Conservation (phyloP, 169 alveolate species). For the Plasmodium sp. region DNA sequence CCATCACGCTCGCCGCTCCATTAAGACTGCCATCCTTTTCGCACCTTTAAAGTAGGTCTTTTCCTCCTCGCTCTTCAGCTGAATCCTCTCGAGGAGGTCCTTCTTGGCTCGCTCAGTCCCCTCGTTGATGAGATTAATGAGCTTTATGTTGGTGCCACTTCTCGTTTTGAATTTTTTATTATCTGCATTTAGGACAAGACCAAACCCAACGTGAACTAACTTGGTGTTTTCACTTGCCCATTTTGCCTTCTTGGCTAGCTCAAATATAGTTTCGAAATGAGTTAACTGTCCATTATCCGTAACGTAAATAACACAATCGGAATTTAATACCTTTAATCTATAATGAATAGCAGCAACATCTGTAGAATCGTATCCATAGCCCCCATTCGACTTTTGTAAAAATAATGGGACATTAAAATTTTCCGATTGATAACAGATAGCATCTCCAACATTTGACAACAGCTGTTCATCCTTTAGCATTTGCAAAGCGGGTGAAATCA, state of each 20-base stretch:
- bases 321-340: constrained; percentile 78
- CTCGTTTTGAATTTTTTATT: constrained; percentile 98
- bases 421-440: constrained; percentile 92
- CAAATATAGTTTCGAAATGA: constrained; percentile 95
- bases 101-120: constrained; percentile 95
- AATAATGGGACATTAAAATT: constrained; percentile 92
- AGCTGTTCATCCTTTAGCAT: constrained; percentile 88
- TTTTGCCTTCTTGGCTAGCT: constrained; percentile 94
- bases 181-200: constrained; percentile 94
- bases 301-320: constrained; percentile 95
- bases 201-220: constrained; percentile 97
- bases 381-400: constrained; percentile 98
- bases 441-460: constrained; percentile 93
- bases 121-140: constrained; percentile 95
- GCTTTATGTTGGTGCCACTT: constrained; percentile 95
- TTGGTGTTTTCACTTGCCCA: constrained; percentile 75
- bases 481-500: constrained; percentile 88
- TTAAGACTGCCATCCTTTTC: background rate
- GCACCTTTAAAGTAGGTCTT: constrained; percentile 65
- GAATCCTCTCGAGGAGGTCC: constrained; percentile 88
- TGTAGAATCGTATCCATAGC: constrained; percentile 98
- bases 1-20: background rate
- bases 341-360: constrained; percentile 92
- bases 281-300: constrained; percentile 97
- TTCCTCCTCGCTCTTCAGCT: constrained; percentile 80